Percentiles rank a stretch among this genome's conserved stretches.
Conservation (phyloP, 768 basidiomycete genomes). For the Trametopsis cervina region DNA sequence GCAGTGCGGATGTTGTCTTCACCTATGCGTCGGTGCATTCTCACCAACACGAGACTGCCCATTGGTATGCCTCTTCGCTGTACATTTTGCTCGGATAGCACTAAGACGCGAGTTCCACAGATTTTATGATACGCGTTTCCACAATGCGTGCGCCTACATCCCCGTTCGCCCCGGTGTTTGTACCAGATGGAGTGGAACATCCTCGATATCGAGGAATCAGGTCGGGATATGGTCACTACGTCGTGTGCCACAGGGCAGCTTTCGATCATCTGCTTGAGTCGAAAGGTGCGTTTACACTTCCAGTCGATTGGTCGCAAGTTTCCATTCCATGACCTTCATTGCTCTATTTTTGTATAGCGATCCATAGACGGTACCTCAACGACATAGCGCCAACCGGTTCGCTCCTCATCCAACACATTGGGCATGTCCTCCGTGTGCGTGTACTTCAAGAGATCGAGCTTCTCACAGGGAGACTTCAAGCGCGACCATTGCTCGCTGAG, state of each 20-base stretch:
- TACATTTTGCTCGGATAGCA: not conserved
- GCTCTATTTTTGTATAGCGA: not conserved
- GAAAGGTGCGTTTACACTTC: slow-evolving; percentile 24
- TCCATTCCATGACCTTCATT: not conserved
- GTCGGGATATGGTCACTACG: slow-evolving; percentile 41
- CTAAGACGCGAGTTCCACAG: no score
- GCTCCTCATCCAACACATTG: slow-evolving; percentile 38
- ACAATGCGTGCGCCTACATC: slow-evolving; percentile 34
- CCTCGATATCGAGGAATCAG: slow-evolving; percentile 46
- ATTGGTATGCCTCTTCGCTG: slow-evolving; percentile 34
- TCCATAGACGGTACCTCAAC: not conserved
- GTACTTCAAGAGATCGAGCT: slow-evolving; percentile 71
- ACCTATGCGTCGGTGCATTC: slow-evolving; percentile 50
- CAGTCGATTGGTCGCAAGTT: not conserved
- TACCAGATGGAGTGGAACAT: slow-evolving; percentile 65
- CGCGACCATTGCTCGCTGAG: slow-evolving; percentile 17
- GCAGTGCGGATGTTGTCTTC: slow-evolving; percentile 67
- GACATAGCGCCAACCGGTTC: not conserved
- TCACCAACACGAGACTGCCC: slow-evolving; percentile 48
- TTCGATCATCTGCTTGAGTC: slow-evolving; percentile 31
- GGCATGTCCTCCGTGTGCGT: slow-evolving; percentile 62
- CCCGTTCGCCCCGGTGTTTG: slow-evolving; percentile 20
- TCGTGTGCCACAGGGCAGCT: slow-evolving; percentile 53
- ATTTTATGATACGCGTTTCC: slow-evolving; percentile 60
- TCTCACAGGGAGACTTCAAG: slow-evolving; percentile 38